These are phyloP conservation scores for Nakazawaea holstii DNA, from an alignment of 805 yeast species.

Conservation along the genomic window DNA sequence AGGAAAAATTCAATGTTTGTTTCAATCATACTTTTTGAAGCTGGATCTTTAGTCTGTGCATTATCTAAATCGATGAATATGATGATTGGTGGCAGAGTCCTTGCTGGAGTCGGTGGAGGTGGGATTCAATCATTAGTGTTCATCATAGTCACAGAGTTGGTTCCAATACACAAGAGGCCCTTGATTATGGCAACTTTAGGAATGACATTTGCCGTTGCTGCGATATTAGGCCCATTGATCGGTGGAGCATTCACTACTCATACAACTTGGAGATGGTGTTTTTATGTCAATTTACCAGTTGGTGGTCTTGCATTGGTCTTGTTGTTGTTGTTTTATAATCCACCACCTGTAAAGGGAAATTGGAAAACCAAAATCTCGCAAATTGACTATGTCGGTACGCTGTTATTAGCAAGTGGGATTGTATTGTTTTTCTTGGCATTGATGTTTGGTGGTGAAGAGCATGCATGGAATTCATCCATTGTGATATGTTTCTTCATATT, in stretches of 20 bases:
- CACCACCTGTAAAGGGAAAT: constrained; percentile 36
- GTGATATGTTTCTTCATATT: constrained; percentile 43
- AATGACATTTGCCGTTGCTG: constrained; percentile 41
- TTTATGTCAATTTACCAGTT: constrained; percentile 62
- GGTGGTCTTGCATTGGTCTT: constrained; percentile 45
- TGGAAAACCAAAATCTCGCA: constrained; percentile 30
- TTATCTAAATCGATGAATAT: constrained; percentile 47
- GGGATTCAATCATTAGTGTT: constrained; percentile 55
- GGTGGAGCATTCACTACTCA: constrained; percentile 62
- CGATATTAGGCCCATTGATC: constrained; percentile 56
- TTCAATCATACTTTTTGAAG: constrained; percentile 49
- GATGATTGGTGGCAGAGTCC: constrained; percentile 66
- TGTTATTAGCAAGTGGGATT: constrained; percentile 34
- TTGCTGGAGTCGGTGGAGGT: constrained; percentile 71
- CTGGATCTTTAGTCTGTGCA: constrained; percentile 60
- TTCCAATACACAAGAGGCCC: constrained; percentile 37
- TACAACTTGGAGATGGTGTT: constrained; percentile 75
- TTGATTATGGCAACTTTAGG: constrained; percentile 33
- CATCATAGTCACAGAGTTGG: constrained; percentile 52
- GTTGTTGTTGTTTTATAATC: constrained; percentile 36
- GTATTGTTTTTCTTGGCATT: constrained; percentile 43
- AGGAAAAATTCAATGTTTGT: constrained; percentile 43
- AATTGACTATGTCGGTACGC: constrained; percentile 47
- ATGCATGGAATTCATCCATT: constrained; percentile 51
- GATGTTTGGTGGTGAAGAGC: constrained; percentile 48